These are phyloP conservation scores for Boletus calvinii DNA, from an alignment of 1,284 basidiomycete genomes.

Conservation along the genomic window DNA sequence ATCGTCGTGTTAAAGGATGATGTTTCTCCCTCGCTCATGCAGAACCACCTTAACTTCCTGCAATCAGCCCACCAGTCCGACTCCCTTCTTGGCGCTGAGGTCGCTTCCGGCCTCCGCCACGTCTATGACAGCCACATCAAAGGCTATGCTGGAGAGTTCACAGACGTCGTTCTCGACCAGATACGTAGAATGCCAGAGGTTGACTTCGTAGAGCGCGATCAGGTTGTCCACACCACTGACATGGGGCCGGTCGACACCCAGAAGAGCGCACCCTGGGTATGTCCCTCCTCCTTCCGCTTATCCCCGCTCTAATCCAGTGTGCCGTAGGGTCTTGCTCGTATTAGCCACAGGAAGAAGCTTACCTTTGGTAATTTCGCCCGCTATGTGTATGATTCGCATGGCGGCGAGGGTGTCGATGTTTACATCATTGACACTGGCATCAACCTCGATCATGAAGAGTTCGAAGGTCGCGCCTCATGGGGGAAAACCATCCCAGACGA, in stretches of 20 bases:
- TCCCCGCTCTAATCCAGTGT: neutral
- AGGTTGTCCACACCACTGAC: constrained; percentile 77
- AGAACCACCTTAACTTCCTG: constrained; percentile 75
- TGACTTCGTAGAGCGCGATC: constrained; percentile 91
- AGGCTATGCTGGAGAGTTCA: constrained; percentile 89
- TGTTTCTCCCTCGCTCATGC: constrained; percentile 52
- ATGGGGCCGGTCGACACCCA: constrained; percentile 45
- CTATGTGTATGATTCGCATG: constrained; percentile 76
- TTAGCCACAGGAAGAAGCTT: constrained; percentile 85
- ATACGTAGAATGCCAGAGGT: constrained; percentile 91
- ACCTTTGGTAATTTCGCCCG: constrained; percentile 83
- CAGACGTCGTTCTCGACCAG: constrained; percentile 68
- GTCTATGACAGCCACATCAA: constrained; percentile 71
- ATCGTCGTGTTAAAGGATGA: constrained; percentile 86
- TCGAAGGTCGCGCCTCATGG: constrained; percentile 84
- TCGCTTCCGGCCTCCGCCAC: constrained; percentile 61
- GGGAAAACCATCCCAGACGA: constrained; percentile 84
- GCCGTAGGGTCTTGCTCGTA: constrained; percentile 84
- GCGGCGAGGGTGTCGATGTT: constrained; percentile 91
- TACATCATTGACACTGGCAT: constrained; percentile 87
- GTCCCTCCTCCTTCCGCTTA: constrained; percentile 20
- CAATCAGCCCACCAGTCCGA: constrained; percentile 54
- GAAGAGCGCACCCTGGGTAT: constrained; percentile 88
- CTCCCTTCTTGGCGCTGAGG: constrained; percentile 44
- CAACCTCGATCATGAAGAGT: constrained; percentile 84